Percentiles rank a stretch among this genome's conserved stretches.
phyloP scores from a whole-genome alignment of 345 rosid genomes.

The Euphorbia pulcherrima region DNA sequence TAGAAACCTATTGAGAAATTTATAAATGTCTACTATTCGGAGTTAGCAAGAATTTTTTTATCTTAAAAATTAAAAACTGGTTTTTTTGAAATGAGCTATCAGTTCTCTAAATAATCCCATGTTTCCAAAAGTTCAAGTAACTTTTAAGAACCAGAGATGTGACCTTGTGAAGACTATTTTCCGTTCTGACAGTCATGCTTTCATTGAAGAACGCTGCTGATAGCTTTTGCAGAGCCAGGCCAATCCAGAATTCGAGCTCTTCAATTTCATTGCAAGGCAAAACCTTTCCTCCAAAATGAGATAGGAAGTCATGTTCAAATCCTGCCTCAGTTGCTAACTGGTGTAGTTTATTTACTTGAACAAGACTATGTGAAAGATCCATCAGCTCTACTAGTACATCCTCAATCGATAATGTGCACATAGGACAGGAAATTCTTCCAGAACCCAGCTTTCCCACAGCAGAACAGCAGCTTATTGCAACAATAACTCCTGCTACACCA shows the following conservation, averaged over 20 bases:
- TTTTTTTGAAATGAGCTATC: background rate
- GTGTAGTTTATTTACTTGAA: conserved; percentile 51
- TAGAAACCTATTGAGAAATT: background rate
- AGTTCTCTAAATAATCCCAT: background rate
- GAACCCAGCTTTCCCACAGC: conserved; percentile 51
- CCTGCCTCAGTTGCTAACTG: conserved; percentile 59
- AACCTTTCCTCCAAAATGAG: conserved; percentile 50
- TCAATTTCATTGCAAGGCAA: conserved; percentile 42
- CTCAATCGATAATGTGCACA: conserved; percentile 31
- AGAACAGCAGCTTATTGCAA: conserved; percentile 58
- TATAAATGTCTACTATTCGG: background rate
- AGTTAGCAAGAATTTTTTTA: background rate
- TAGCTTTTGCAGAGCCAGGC: conserved; percentile 59
- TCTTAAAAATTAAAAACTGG: background rate
- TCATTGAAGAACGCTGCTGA: conserved; percentile 45
- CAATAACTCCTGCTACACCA: conserved; percentile 67
- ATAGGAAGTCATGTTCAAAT: conserved; percentile 53
- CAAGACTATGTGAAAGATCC: conserved; percentile 44
- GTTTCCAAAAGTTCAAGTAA: background rate
- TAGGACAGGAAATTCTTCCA: conserved; percentile 35
- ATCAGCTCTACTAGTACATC: conserved; percentile 46
- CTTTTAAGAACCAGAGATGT: conserved; percentile 12
- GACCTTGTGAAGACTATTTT: conserved; percentile 36
- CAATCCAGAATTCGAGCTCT: conserved; percentile 69
- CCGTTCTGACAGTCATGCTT: conserved; percentile 21